A percentile compares a stretch with the other conserved stretches of the same genome.
phyloP scores from a whole-genome alignment of 1,139 yeast genomes.

The Saccharomyces hybrid region DNA sequence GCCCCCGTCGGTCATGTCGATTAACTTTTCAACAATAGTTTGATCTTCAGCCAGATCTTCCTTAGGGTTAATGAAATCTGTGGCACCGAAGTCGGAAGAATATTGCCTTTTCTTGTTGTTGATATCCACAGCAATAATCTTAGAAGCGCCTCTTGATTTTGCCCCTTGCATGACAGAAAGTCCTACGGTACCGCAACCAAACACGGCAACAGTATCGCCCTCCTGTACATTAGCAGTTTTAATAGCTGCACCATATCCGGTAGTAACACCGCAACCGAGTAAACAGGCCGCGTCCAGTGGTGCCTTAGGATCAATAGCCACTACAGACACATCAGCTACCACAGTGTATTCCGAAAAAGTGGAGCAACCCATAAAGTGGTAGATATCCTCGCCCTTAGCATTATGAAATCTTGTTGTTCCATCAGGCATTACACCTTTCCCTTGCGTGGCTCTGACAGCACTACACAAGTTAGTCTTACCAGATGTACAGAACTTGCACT shows the following conservation, averaged over 20 bases:
- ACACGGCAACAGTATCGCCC: slow-evolving; percentile 92
- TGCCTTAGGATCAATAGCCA: slow-evolving; percentile 79
- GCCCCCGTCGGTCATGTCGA: slow-evolving; percentile 94
- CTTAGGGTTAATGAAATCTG: slow-evolving; percentile 84
- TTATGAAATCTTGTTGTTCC: slow-evolving; percentile 80
- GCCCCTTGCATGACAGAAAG: slow-evolving; percentile 96
- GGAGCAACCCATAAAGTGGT: slow-evolving; percentile 97
- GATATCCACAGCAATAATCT: slow-evolving; percentile 81
- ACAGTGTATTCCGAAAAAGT: slow-evolving; percentile 96
- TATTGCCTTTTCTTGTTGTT: slow-evolving; percentile 77
- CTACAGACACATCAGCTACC: slow-evolving; percentile 96
- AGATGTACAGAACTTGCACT: slow-evolving; percentile 90
- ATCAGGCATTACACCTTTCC: slow-evolving; percentile 91
- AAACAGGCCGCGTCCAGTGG: slow-evolving; percentile 82
- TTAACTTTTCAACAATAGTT: slow-evolving; percentile 72
- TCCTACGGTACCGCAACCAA: slow-evolving; percentile 98
- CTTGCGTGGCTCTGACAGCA: slow-evolving; percentile 85
- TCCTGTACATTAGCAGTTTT: slow-evolving; percentile 86
- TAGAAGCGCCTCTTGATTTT: slow-evolving; percentile 65
- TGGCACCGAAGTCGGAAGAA: slow-evolving; percentile 89
- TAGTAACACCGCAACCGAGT: slow-evolving; percentile 96
- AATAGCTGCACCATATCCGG: slow-evolving; percentile 97
- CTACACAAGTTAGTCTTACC: slow-evolving; percentile 96
- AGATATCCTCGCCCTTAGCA: slow-evolving; percentile 71
- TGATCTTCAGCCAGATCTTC: slow-evolving; percentile 59